Evolutionary conservation across 768 basidiomycete species (phyloP).

Genomic region (Floccularia luteovirens): DNA sequence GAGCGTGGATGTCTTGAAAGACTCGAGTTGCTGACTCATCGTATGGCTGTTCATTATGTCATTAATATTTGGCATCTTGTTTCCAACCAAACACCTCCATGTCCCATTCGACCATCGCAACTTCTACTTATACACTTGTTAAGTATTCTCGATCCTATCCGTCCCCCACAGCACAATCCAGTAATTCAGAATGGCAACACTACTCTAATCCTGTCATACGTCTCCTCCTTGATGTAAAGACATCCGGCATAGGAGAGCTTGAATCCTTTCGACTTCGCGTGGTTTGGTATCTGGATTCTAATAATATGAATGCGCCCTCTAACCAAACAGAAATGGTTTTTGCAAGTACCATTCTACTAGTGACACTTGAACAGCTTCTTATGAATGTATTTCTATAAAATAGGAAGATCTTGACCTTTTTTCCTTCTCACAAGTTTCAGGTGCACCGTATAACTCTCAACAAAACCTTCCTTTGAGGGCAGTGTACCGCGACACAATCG

Average conservation of each 20-base stretch:
- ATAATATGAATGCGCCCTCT: constrained; percentile 22
- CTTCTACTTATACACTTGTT: constrained; percentile 44
- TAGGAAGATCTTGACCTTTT: constrained; percentile 78
- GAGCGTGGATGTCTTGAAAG: constrained; percentile 4
- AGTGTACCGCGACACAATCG: constrained; percentile 65
- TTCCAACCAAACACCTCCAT: constrained; percentile 12
- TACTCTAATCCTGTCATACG: constrained; percentile 64
- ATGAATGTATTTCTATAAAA: neutral
- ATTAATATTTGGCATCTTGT: neutral
- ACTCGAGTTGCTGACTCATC: neutral
- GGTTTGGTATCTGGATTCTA: constrained; percentile 47
- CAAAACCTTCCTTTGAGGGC: constrained; percentile 73
- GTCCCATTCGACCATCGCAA: constrained; percentile 52
- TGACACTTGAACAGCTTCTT: neutral
- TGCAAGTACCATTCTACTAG: constrained; percentile 33
- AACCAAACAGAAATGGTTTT: constrained; percentile 56
- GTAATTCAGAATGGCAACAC: constrained; percentile 65
- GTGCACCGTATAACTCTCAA: constrained; percentile 21
- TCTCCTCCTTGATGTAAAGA: constrained; percentile 55
- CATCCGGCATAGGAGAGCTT: constrained; percentile 37
- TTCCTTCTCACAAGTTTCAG: constrained; percentile 34
- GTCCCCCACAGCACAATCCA: constrained; percentile 11
- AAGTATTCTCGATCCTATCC: constrained; percentile 71
- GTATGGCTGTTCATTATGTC: neutral
- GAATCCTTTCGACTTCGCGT: constrained; percentile 62